These are phyloP conservation scores for Pseudogymnoascus sp. DNA, from an alignment of 2,329 filamentous ascomycete species.

Conservation along the genomic window DNA sequence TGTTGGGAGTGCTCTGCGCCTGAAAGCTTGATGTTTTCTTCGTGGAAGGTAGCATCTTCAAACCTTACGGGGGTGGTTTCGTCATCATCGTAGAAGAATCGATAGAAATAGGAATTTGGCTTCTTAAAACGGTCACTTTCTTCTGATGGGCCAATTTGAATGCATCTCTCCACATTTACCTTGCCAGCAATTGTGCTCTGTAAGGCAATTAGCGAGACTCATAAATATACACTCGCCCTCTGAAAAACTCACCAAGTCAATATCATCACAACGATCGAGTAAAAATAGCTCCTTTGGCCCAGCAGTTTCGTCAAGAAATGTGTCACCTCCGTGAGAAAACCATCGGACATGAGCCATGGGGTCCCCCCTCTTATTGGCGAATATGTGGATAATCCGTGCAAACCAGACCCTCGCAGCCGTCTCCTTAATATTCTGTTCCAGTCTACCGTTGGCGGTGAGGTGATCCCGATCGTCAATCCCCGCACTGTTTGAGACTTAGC, in stretches of 20 bases:
- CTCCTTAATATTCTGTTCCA: background rate
- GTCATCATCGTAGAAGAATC: constrained; percentile 6
- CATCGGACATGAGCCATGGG: constrained; percentile 15
- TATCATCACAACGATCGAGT: constrained; percentile 12
- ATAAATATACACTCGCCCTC: too few relatives aligned
- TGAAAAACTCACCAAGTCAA: background rate
- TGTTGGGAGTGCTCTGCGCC: background rate
- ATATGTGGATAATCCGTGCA: constrained; percentile 12
- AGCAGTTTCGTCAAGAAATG: constrained; percentile 13
- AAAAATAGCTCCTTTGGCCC: constrained; percentile 16
- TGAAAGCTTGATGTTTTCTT: background rate
- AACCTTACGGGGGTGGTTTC: background rate
- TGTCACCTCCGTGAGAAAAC: constrained; percentile 15
- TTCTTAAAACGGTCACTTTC: background rate
- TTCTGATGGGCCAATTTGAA: background rate
- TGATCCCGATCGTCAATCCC: background rate
- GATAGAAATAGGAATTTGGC: constrained; percentile 14
- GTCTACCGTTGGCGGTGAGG: background rate
- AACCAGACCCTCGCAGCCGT: constrained; percentile 8
- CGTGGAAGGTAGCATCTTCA: constrained; percentile 1
- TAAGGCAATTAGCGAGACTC: background rate
- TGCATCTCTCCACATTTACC: constrained; percentile 13
- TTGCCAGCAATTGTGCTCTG: constrained; percentile 12
- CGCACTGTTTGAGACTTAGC: background rate
- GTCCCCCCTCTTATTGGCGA: constrained; percentile 5